Conservation (phyloP, 805 yeast genomes). For the Cyberlindnera americana region DNA sequence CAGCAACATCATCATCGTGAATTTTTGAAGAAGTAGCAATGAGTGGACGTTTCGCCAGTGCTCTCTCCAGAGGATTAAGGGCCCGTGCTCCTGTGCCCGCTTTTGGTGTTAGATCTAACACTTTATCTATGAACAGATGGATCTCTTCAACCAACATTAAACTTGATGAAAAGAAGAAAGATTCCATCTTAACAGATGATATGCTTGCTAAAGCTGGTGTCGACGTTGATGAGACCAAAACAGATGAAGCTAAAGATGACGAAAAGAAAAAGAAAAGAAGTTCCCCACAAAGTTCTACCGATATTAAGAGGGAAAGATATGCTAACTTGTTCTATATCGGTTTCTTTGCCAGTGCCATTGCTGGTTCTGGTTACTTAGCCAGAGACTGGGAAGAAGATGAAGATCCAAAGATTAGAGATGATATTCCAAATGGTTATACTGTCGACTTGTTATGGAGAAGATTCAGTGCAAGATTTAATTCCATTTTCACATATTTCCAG, state of each 20-base stretch:
- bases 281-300: slow-evolving; percentile 62
- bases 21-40: background rate
- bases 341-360: slow-evolving; percentile 41
- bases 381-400: slow-evolving; percentile 85
- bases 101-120: slow-evolving; percentile 1
- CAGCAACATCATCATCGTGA: no score
- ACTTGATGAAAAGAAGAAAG: slow-evolving; percentile 22
- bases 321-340: slow-evolving; percentile 72
- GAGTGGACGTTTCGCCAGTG: slow-evolving; percentile 13
- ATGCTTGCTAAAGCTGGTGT: slow-evolving; percentile 81
- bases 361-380: slow-evolving; percentile 66
- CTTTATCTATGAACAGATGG: slow-evolving; percentile 13
- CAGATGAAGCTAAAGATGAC: slow-evolving; percentile 15
- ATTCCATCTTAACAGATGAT: slow-evolving; percentile 73
- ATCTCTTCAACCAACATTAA: slow-evolving; percentile 16
- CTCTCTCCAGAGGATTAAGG: slow-evolving; percentile 6
- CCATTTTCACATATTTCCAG: slow-evolving; percentile 76
- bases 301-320: slow-evolving; percentile 75
- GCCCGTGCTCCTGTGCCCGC: slow-evolving; percentile 3
- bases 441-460: slow-evolving; percentile 66
- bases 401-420: slow-evolving; percentile 53
- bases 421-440: slow-evolving; percentile 63
- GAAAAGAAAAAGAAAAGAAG: slow-evolving; percentile 33
- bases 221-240: slow-evolving; percentile 41
- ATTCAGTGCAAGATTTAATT: slow-evolving; percentile 64